Percentiles rank a stretch among this genome's conserved stretches.
Conservation (phyloP, 345 rosid species). For the Cardamine occulta region DNA sequence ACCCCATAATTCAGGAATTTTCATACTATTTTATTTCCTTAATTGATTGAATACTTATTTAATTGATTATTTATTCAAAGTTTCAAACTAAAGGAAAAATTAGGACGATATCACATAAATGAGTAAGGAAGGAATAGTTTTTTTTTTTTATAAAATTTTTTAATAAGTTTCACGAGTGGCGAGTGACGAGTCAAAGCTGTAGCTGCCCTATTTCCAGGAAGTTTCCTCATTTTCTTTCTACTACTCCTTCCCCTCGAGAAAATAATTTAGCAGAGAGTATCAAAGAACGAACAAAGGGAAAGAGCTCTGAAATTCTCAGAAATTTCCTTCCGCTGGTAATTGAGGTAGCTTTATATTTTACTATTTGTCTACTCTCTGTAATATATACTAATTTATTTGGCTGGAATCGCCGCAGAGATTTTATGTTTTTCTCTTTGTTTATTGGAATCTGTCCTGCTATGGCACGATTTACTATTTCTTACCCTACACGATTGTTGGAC, state of each 20-base stretch:
- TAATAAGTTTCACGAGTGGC: not conserved
- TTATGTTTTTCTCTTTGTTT: slow-evolving; percentile 35
- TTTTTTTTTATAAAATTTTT: not conserved
- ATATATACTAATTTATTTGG: not conserved
- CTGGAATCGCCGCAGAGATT: slow-evolving; percentile 28
- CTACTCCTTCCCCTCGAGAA: slow-evolving; percentile 22
- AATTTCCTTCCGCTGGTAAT: slow-evolving; percentile 10
- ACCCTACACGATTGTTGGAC: slow-evolving; percentile 32
- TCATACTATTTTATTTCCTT: not conserved
- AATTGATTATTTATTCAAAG: not conserved
- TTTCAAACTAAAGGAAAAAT: too few relatives aligned
- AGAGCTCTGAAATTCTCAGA: slow-evolving; percentile 26
- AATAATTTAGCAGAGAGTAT: slow-evolving; percentile 17
- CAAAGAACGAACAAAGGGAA: slow-evolving; percentile 9
- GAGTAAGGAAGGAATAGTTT: not conserved
- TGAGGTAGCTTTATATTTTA: slow-evolving; percentile 7
- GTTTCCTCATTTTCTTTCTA: slow-evolving; percentile 16
- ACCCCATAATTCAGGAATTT: not conserved
- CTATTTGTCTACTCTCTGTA: not conserved
- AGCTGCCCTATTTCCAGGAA: slow-evolving; percentile 21
- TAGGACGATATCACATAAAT: not conserved
- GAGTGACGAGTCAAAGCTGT: slow-evolving; percentile 31
- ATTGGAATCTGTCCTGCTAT: slow-evolving; percentile 30
- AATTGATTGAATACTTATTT: not conserved
- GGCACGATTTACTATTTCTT: slow-evolving; percentile 38